Evolutionary conservation across 2,329 filamentous ascomycete species (phyloP).

Genomic region (Parastagonospora nodorum): DNA sequence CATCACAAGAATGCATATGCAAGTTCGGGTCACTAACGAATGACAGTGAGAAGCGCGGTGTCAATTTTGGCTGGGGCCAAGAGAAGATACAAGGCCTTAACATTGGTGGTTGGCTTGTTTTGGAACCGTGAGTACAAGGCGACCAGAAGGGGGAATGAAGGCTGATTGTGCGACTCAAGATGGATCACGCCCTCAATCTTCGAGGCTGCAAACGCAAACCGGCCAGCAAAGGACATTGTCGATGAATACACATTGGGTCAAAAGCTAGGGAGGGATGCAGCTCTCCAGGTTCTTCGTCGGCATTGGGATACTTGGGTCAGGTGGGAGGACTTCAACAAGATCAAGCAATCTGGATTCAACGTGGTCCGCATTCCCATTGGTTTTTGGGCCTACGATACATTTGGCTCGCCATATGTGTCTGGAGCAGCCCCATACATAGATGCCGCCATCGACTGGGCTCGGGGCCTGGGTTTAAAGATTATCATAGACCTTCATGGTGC

Average conservation of each 20-base stretch:
- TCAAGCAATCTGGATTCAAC: slow-evolving; percentile 62
- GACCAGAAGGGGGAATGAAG: neutral
- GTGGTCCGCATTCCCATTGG: slow-evolving; percentile 64
- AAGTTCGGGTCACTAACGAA: slow-evolving; percentile 14
- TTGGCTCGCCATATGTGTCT: slow-evolving; percentile 55
- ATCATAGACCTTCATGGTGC: slow-evolving; percentile 64
- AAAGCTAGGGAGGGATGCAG: slow-evolving; percentile 54
- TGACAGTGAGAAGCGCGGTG: slow-evolving; percentile 38
- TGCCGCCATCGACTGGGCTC: slow-evolving; percentile 62
- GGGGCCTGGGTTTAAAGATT: slow-evolving; percentile 59
- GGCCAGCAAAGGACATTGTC: slow-evolving; percentile 44
- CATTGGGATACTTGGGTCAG: slow-evolving; percentile 60
- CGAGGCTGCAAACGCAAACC: slow-evolving; percentile 32
- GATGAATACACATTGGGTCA: slow-evolving; percentile 60
- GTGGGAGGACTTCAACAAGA: slow-evolving; percentile 61
- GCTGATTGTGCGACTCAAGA: slow-evolving; percentile 15
- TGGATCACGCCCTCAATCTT: slow-evolving; percentile 67
- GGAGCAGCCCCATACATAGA: slow-evolving; percentile 61
- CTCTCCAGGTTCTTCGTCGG: slow-evolving; percentile 51
- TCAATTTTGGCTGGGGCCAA: slow-evolving; percentile 55
- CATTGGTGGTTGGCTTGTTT: slow-evolving; percentile 57
- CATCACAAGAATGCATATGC: neutral
- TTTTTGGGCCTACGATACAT: slow-evolving; percentile 63
- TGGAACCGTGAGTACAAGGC: slow-evolving; percentile 47
- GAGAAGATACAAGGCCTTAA: slow-evolving; percentile 59